Evolutionary conservation across 805 yeast species (phyloP), one percentile per base, ranked within the genome.

Genomic region (Candida pseudoglaebosa): DNA sequence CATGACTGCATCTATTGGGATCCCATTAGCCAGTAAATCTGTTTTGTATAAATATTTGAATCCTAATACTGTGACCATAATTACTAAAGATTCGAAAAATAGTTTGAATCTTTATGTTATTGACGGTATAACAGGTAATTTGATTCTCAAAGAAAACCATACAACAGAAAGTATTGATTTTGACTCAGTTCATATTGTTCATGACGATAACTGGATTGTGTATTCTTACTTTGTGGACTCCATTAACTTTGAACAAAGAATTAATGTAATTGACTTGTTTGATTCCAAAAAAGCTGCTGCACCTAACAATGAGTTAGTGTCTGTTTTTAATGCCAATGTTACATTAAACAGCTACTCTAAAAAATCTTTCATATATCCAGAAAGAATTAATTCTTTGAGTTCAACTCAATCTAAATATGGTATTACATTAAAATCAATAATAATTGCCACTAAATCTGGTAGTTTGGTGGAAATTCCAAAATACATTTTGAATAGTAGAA

Each of bases 201-300:
- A 79, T 57, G 93, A 88, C 35, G 98, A 91, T 54, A 79, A 90
- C 60, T 91, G 93, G 85, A 65, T 88, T 13, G 70, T 86, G 8
- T 82, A 84, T 53, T 67, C 90, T 0, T 82, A 78, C 49, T 76
- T 71, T 52, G 72, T 80, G 40, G 52, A 54, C 1, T 55, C 56
- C 2, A 81, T 82, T 8, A 56, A 67, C 15, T 73, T 76, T 36
- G 71, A 67, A 42, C 73, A 67, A 42, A 75, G 81, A 49, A 53
- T 93, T 10, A 78, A 73, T 12, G 88, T 84, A 3, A 65, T 87
- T 50, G 97, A 93, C 56, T 59, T 93, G 28, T 93, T 78, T 59
- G 95, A 87, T 51, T 44, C 44, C 9, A 38, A 39, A 40, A 56
- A 38, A 37, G n/a, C 26, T 13, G 29, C 13, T 36, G 37, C 32